Evolutionary conservation across 1,284 basidiomycete species (phyloP).

Genomic region (Trametes sp.): DNA sequence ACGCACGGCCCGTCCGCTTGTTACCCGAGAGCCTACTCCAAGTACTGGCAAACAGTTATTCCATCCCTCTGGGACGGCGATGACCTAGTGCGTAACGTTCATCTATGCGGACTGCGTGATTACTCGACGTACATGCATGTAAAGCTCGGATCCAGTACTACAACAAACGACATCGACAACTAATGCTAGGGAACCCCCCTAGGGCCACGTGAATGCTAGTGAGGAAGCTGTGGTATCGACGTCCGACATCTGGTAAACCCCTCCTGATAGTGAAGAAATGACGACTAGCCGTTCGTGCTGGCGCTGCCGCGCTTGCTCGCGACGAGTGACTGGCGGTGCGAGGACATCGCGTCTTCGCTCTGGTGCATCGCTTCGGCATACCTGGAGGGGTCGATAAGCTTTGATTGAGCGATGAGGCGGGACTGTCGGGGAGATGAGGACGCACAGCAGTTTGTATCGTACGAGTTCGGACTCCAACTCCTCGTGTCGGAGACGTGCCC

Average conservation of each 20-base stretch:
- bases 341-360: conserved; percentile 80
- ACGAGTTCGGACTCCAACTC: conserved; percentile 92
- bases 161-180: conserved; percentile 20
- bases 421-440: conserved; percentile 21
- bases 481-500: conserved; percentile 85
- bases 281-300: conserved; percentile 27
- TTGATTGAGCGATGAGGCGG: conserved; percentile 4
- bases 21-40: too few species aligned
- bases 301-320: conserved; percentile 40
- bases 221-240: conserved; percentile 3
- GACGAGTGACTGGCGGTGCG: conserved; percentile 65
- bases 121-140: conserved; percentile 29
- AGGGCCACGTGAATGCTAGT: not conserved
- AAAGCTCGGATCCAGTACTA: conserved; percentile 24
- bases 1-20: too few species aligned
- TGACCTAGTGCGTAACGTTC: not conserved
- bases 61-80: too few species aligned
- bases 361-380: conserved; percentile 91
- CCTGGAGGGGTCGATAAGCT: conserved; percentile 46
- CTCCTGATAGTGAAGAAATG: too few species aligned
- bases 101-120: conserved; percentile 17
- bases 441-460: conserved; percentile 89
- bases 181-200: conserved; percentile 7
- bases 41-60: too few species aligned
- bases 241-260: not conserved